Base-by-base conservation (phyloP, 306 rosid genomes). In the Quercus dentata region DNA sequence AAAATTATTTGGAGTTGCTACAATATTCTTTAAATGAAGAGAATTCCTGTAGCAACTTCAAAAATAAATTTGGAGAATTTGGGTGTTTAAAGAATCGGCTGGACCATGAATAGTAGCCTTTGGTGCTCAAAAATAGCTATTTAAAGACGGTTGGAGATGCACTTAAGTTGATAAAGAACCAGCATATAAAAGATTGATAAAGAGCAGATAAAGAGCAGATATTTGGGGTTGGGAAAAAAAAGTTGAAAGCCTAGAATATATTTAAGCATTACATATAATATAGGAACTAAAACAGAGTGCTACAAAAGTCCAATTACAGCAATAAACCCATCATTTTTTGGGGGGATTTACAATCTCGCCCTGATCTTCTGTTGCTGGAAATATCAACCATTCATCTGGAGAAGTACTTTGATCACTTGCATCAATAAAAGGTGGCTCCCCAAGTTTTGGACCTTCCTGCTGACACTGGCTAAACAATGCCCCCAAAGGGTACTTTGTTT, bases 371-470 rank as follows among this genome's bases (percentile, higher is more conserved):
- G 79, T 20, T 1, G 65, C 67, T 33, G 83, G 83, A 74, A 82
- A 58, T 72, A 82, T 76, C 85, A 87, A 88, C 91, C 94, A 88
- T 72, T 90, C 89, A 82, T 88, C 89, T 64, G 84, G 76, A 27
- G 46, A 81, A 80, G 38, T 67, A 77, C 75, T 81, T 54, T 75
- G 74, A 55, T 80, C 84, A 23, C 44, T 56, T 55, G 56, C 59
- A 69, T 85, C 86, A 65, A 76, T 44, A 81, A 82, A 71, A 25
- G 77, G 5, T 27, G 84, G 49, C 35, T 78, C 73, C 18, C 49
- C 77, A 30, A 46, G 12, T 33, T 67, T 19, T 67, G 51, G 23
- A n/a, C 23, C 31, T 51, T 59, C 78, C 69, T 49, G 71, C 58
- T 69, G 46, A 41, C n/a, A 41, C 76, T 38, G 69, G 59, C 71